phyloP scores from a whole-genome alignment of 2,329 filamentous ascomycete species.

The Lachnellula occidentalis region DNA sequence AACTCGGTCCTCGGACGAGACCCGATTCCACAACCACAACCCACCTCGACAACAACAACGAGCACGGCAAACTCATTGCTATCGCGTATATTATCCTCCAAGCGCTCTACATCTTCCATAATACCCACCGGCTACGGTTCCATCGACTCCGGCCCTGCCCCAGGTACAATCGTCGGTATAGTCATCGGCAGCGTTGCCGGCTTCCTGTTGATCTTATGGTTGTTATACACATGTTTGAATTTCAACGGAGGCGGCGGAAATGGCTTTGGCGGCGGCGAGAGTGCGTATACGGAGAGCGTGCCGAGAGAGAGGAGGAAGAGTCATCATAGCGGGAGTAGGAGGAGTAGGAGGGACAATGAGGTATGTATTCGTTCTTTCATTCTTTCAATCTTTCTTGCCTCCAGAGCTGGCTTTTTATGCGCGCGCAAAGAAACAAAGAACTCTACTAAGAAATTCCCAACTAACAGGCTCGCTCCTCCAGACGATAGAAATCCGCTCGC shows the following conservation, averaged over 20 bases:
- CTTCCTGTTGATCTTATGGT: conserved; percentile 47
- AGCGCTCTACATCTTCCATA: conserved; percentile 27
- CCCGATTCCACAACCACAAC: background rate
- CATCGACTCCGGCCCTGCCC: conserved; percentile 45
- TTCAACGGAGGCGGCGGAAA: too few relatives aligned
- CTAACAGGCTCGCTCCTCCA: conserved; percentile 3
- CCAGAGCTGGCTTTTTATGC: background rate
- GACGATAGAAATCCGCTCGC: conserved; percentile 25
- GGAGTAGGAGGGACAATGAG: conserved; percentile 18
- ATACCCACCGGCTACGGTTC: conserved; percentile 58
- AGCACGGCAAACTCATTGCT: background rate
- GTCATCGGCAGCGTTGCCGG: conserved; percentile 48
- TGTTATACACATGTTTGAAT: conserved; percentile 37
- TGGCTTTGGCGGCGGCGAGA: background rate
- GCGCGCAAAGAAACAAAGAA: background rate
- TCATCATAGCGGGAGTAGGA: conserved; percentile 13
- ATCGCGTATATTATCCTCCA: background rate
- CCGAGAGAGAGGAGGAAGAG: conserved; percentile 15
- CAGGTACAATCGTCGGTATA: conserved; percentile 56
- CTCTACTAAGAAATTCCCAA: background rate
- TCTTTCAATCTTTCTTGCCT: background rate
- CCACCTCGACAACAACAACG: background rate
- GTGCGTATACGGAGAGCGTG: conserved; percentile 18
- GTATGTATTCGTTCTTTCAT: conserved; percentile 1
- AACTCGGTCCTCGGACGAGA: background rate